phyloP scores from a whole-genome alignment of 306 rosid genomes.

The Cyamopsis tetragonoloba region DNA sequence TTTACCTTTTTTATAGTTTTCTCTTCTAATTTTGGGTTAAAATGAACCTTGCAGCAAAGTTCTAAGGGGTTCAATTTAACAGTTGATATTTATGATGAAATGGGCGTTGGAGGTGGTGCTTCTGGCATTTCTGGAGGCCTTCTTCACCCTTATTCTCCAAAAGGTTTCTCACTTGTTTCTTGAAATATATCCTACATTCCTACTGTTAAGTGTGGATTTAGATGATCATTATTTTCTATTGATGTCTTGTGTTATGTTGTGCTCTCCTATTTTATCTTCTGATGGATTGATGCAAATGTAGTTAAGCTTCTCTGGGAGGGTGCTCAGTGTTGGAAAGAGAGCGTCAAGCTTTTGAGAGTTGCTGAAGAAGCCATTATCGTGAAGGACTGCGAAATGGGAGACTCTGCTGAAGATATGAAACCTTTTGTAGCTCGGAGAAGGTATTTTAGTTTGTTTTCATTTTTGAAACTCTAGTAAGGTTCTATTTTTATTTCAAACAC shows the following conservation, averaged over 20 bases:
- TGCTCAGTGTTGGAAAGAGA: constrained; percentile 85
- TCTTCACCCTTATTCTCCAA: constrained; percentile 93
- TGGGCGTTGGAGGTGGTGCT: constrained; percentile 91
- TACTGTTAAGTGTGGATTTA: neutral
- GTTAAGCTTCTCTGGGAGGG: constrained; percentile 79
- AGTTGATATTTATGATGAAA: constrained; percentile 73
- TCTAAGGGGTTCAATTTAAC: constrained; percentile 51
- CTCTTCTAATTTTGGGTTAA: neutral
- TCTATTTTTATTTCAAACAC: neutral
- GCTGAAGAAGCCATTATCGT: constrained; percentile 61
- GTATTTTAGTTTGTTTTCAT: constrained; percentile 31
- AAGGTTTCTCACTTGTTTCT: constrained; percentile 46
- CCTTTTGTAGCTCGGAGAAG: constrained; percentile 49
- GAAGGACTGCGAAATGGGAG: constrained; percentile 27
- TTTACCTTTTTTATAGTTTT: too few relatives aligned
- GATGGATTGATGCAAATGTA: constrained; percentile 23
- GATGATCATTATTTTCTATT: constrained; percentile 13
- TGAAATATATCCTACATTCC: neutral
- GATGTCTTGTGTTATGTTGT: neutral
- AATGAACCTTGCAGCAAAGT: constrained; percentile 48
- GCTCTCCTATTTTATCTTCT: neutral
- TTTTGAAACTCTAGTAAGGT: neutral
- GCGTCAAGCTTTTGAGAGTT: constrained; percentile 59
- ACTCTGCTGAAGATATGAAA: constrained; percentile 24
- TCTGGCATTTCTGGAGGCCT: constrained; percentile 92